phyloP scores from a whole-genome alignment of 352 stramenopile species.

The Globisporangium middletonii region DNA sequence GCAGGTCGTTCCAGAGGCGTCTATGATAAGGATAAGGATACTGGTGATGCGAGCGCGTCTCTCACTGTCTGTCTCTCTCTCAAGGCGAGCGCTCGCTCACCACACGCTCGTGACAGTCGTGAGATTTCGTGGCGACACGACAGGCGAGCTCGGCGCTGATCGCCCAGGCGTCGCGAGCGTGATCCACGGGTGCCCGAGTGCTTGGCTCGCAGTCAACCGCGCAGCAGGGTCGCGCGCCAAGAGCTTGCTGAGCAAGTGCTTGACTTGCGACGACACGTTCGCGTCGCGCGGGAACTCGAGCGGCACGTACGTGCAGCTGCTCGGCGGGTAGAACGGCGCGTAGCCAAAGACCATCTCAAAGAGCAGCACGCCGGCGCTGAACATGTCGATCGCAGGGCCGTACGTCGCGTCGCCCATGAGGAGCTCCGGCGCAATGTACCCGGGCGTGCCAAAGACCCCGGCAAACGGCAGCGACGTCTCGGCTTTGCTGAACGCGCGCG shows the following conservation, averaged over 20 bases:
- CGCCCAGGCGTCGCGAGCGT: constrained; percentile 22
- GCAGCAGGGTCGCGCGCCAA: constrained; percentile 61
- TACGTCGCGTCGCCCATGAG: constrained; percentile 47
- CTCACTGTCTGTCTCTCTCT: neutral
- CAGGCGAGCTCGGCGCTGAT: constrained; percentile 34
- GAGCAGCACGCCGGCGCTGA: constrained; percentile 60
- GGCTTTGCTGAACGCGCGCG: constrained; percentile 51
- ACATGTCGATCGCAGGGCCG: constrained; percentile 64
- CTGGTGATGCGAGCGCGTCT: neutral
- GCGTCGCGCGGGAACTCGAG: constrained; percentile 47
- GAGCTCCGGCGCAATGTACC: constrained; percentile 67
- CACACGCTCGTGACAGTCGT: constrained; percentile 3
- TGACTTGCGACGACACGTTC: constrained; percentile 33
- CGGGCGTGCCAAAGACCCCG: constrained; percentile 62
- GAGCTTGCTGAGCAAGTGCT: constrained; percentile 66
- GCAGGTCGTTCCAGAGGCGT: neutral
- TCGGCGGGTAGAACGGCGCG: constrained; percentile 64
- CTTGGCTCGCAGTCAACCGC: constrained; percentile 73
- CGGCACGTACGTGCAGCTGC: constrained; percentile 48
- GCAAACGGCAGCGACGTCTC: constrained; percentile 50
- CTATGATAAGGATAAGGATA: constrained; percentile 3
- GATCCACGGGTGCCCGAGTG: constrained; percentile 84
- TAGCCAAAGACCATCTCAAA: constrained; percentile 79
- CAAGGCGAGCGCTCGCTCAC: neutral
- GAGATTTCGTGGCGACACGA: constrained; percentile 13